phyloP scores from a whole-genome alignment of 129 eudicot species.

The Chrysanthemum makinoi region DNA sequence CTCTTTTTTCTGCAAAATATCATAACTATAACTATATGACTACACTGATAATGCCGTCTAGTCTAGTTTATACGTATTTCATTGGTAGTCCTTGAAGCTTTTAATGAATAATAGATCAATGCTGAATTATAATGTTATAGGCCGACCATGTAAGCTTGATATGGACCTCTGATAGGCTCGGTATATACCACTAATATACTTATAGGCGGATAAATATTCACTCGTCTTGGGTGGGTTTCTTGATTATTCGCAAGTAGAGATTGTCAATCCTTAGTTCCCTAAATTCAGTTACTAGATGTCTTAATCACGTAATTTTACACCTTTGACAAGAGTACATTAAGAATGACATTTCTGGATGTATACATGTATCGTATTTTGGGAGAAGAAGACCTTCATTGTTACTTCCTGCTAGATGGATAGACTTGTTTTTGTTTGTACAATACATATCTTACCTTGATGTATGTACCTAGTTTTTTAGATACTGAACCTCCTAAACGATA shows the following conservation, averaged over 20 bases:
- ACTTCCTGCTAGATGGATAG: not conserved
- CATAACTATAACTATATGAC: not conserved
- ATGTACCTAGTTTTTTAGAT: not conserved
- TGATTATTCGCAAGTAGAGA: too few relatives aligned
- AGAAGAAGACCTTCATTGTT: not conserved
- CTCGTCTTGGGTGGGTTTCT: too few relatives aligned
- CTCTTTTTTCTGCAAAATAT: not conserved
- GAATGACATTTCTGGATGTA: not conserved
- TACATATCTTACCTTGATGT: not conserved
- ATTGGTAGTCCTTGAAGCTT: not conserved
- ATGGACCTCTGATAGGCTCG: not conserved
- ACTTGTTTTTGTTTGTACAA: not conserved
- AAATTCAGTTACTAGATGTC: too few relatives aligned
- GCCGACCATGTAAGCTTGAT: not conserved
- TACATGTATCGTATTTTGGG: not conserved
- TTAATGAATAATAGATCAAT: not conserved
- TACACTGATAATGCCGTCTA: not conserved
- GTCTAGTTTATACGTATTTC: conserved; percentile 6
- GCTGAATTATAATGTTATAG: not conserved
- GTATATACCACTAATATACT: too few relatives aligned
- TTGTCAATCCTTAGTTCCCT: too few relatives aligned
- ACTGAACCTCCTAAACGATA: not conserved
- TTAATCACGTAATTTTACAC: too few relatives aligned
- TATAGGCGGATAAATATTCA: too few relatives aligned
- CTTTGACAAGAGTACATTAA: not conserved